Evolutionary conservation across 768 basidiomycete species (phyloP), one percentile per base, ranked within the genome.

Genomic region (Suillus ampliporus): DNA sequence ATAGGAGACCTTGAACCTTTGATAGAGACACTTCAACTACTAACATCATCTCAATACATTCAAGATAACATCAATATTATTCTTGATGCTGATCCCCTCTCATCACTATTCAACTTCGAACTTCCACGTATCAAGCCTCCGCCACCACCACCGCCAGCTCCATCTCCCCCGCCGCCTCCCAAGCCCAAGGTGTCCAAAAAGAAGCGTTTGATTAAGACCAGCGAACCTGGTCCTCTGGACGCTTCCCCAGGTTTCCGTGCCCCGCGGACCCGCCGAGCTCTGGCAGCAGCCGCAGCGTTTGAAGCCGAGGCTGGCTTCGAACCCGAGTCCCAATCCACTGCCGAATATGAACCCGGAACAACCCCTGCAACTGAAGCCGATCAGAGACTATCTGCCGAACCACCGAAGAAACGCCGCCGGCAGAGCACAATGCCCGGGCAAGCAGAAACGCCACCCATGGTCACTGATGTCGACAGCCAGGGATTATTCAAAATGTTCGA

Each of bases 401-500:
- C 66, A 65, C n/a, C 63, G 66, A 65, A 71, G 46, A 41, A 38
- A 34, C 75, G 74, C 19, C 66, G 64, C 47, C 61, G 57, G 37
- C 59, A 61, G 21, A 19, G 31, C 41, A 17, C 60, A 2, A 38
- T 70, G 38, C 68, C 72, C 26, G 69, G 76, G 62, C 72, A 75
- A 53, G 65, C 79, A 15, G 79, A 80, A 2, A 71, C 81, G 3
- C 84, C 89, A 5, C 81, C 84, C 28, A 77, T 91, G 59, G 88
- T 93, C 3, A 83, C 87, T n/a, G 80, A 87, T 46, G 86, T 96
- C 37, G 90, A 90, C 70, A 82, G 84, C 47, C 83, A 85, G 60
- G 84, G 84, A 47, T 89, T 89, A 21, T 97, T 97, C 80, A 84
- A 80, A 70, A 76, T 89, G 77, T 97, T 97, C 77, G 89, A 97